A percentile compares a stretch with the other conserved stretches of the same genome.
Evolutionary conservation across 768 basidiomycete species (phyloP).

Genomic region (Suillus discolor): DNA sequence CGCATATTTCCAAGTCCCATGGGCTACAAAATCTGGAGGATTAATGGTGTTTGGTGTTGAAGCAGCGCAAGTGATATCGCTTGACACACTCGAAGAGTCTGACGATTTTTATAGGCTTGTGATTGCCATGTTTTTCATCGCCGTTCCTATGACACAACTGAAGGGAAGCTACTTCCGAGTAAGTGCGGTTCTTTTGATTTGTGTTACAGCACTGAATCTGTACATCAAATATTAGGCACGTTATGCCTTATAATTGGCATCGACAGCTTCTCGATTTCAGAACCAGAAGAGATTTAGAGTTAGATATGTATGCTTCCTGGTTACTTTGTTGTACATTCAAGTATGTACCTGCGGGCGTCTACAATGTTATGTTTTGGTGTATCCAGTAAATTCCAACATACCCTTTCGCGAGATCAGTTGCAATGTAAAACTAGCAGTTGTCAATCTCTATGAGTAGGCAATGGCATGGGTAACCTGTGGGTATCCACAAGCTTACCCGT

Average conservation of each 20-base stretch:
- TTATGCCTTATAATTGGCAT: constrained; percentile 14
- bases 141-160: constrained; percentile 39
- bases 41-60: constrained; percentile 40
- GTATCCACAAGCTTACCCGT: too few relatives aligned
- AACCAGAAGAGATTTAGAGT: too few relatives aligned
- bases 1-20: constrained; percentile 44
- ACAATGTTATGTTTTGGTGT: too few relatives aligned
- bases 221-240: constrained; percentile 18
- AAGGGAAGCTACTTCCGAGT: constrained; percentile 39
- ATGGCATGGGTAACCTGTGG: too few relatives aligned
- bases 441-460: too few relatives aligned
- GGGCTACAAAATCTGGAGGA: constrained; percentile 38
- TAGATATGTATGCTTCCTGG: too few relatives aligned
- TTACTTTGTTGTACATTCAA: too few relatives aligned
- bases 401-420: too few relatives aligned
- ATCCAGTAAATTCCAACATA: too few relatives aligned
- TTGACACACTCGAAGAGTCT: background rate
- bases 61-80: constrained; percentile 33
- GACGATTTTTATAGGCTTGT: constrained; percentile 26
- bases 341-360: too few relatives aligned
- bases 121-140: constrained; percentile 35
- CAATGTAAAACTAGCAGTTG: too few relatives aligned
- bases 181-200: constrained; percentile 11
- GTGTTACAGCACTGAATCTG: background rate
- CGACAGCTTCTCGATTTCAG: background rate